Conservation (phyloP, 768 basidiomycete genomes). For the Termitomyces sp. region DNA sequence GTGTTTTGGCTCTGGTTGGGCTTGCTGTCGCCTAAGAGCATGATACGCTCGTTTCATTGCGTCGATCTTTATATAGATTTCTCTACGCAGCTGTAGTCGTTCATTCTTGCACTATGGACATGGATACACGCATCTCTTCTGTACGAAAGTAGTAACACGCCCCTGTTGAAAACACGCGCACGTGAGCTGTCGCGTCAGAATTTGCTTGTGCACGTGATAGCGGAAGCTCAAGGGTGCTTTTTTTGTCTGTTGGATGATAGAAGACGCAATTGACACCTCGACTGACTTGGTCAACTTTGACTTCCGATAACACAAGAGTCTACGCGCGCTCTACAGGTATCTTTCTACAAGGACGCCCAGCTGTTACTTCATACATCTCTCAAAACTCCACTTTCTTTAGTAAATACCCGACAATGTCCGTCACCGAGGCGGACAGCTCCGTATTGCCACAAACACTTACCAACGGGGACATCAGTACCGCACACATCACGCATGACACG, state of each 20-base stretch:
- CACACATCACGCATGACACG: conserved; percentile 2
- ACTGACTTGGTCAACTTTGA: neutral
- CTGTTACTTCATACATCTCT: conserved; percentile 5
- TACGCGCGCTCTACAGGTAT: conserved; percentile 10
- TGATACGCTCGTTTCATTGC: neutral
- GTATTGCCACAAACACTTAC: conserved; percentile 8
- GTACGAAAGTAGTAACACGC: no score
- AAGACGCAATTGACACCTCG: conserved; percentile 8
- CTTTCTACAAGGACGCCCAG: conserved; percentile 1
- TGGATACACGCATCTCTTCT: neutral
- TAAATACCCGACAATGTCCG: conserved; percentile 19
- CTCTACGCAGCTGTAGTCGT: neutral
- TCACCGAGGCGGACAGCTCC: conserved; percentile 11
- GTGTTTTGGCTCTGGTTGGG: conserved; percentile 48
- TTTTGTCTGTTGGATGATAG: conserved; percentile 7
- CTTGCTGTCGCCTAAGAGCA: conserved; percentile 36
- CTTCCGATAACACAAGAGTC: neutral
- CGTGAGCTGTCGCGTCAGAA: conserved; percentile 15
- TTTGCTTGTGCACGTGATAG: conserved; percentile 10
- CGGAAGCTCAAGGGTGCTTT: conserved; percentile 4
- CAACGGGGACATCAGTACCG: conserved; percentile 4
- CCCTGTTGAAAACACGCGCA: conserved; percentile 15
- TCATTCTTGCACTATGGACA: neutral
- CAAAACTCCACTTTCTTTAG: conserved; percentile 12
- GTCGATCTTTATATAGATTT: neutral